Percentiles rank a stretch among this genome's conserved stretches.
Evolutionary conservation across 371 early-diverging fungal species (phyloP).

Genomic region (Haplosporangium sp.): DNA sequence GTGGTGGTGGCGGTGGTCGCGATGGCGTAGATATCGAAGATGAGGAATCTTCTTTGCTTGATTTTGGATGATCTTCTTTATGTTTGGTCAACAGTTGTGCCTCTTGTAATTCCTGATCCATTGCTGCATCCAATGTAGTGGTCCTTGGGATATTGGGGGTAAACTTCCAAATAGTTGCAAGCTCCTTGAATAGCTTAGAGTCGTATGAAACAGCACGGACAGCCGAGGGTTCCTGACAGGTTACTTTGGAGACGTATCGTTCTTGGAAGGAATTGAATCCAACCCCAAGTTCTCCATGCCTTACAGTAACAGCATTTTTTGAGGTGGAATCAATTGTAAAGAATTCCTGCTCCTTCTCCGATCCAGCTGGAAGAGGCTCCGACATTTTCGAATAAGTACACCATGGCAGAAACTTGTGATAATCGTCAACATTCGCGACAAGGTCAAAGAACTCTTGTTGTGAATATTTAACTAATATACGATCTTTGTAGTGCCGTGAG

Average conservation of each 20-base stretch:
- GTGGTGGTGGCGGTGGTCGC: not conserved
- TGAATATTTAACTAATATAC: conserved; percentile 64
- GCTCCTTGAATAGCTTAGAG: conserved; percentile 74
- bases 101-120: conserved; percentile 37
- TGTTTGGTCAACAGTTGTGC: conserved; percentile 16
- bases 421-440: conserved; percentile 81
- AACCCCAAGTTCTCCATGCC: conserved; percentile 80
- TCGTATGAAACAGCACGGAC: conserved; percentile 79
- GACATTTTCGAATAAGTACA: conserved; percentile 77
- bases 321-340: not conserved
- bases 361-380: conserved; percentile 29
- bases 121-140: conserved; percentile 25
- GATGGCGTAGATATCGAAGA: not conserved
- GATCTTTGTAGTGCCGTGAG: conserved; percentile 42
- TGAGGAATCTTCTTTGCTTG: not conserved
- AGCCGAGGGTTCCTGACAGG: conserved; percentile 65
- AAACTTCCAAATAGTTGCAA: conserved; percentile 78
- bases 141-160: conserved; percentile 61
- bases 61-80: not conserved
- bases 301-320: conserved; percentile 32
- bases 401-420: conserved; percentile 83
- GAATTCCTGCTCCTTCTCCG: conserved; percentile 6
- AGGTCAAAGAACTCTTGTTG: conserved; percentile 80
- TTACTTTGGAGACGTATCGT: conserved; percentile 81
- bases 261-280: conserved; percentile 82